Evolutionary conservation across 2,329 filamentous ascomycete species (phyloP).

Genomic region (Fusarium nematophilum): DNA sequence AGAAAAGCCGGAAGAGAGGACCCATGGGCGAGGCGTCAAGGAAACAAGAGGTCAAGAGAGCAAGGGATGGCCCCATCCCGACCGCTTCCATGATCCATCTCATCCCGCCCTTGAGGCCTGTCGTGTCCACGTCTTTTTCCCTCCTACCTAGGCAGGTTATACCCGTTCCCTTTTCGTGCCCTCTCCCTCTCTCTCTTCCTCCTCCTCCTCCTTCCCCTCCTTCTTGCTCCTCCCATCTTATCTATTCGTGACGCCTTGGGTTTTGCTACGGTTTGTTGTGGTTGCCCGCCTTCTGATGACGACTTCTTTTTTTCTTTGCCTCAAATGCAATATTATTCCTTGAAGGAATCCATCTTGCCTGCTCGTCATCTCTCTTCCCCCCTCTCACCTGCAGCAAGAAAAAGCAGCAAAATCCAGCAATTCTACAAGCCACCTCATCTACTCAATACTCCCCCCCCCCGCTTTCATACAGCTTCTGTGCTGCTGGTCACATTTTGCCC

Average conservation of each 20-base stretch:
- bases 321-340: neutral
- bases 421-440: conserved; percentile 23
- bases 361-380: neutral
- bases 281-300: too few relatives aligned
- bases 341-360: neutral
- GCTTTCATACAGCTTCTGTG: conserved; percentile 16
- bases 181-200: conserved; percentile 1
- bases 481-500: neutral
- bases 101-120: conserved; percentile 35
- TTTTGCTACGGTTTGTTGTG: too few relatives aligned
- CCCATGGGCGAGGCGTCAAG: neutral
- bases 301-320: neutral
- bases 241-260: conserved; percentile 18
- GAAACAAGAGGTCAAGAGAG: neutral
- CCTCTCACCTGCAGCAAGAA: conserved; percentile 17
- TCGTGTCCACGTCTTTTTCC: conserved; percentile 12
- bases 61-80: conserved; percentile 21
- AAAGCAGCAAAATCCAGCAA: too few relatives aligned
- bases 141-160: too few relatives aligned
- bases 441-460: conserved; percentile 23
- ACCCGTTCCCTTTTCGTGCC: conserved; percentile 27
- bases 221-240: conserved; percentile 14
- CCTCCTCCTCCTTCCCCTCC: conserved; percentile 1
- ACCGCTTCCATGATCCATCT: conserved; percentile 26
- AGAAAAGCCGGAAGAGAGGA: conserved; percentile 7